Base-by-base conservation (phyloP, 306 rosid genomes). In the Vigna reflexopilosa region DNA sequence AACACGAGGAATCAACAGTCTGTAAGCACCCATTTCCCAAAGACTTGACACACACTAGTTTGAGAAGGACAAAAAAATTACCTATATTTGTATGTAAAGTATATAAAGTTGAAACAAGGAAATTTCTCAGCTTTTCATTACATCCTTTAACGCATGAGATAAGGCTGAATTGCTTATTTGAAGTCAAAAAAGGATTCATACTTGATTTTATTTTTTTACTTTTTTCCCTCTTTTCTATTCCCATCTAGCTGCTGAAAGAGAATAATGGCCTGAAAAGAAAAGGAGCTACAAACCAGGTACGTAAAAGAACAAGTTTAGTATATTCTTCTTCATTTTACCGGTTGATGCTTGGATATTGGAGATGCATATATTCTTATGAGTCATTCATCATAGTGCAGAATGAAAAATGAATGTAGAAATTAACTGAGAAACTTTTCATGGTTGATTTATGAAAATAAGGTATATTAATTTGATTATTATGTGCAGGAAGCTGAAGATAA, bases 11-110 rank as follows among this genome's bases (percentile, higher is more conserved):
- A 83, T 74, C 90, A 87, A 48, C 90, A 65, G 17, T 75, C 77
- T 82, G 97, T 91, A 79, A 87, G 93, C 79, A 58, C 32, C 81
- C 91, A 81, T 71, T 81, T 77, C 72, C 90, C 89, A 82, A 85
- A 32, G 51, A 45, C 47, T 44, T 44, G 17, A 67, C 49, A 11
- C 49, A 11, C 62, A 67, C 55, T 16, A 6, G 40, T 62, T 56
- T 68, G 58, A 67, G 26, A 20, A 62, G 78, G 74, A 71, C 78
- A 77, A 70, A 72, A 30, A 30, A 55, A n/a, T 59, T 58, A n/a
- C 61, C 62, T 70, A 75, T 26, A 34, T 64, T 72, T 72, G 44
- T 22, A 13, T 73, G 66, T 56, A 38, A 26, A 72, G 36, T 62
- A 28, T 28, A 65, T 50, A 32, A 73, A 84, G 56, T 82, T 64